phyloP scores from a whole-genome alignment of 106 monocot species.

The Platanthera zijinensis region DNA sequence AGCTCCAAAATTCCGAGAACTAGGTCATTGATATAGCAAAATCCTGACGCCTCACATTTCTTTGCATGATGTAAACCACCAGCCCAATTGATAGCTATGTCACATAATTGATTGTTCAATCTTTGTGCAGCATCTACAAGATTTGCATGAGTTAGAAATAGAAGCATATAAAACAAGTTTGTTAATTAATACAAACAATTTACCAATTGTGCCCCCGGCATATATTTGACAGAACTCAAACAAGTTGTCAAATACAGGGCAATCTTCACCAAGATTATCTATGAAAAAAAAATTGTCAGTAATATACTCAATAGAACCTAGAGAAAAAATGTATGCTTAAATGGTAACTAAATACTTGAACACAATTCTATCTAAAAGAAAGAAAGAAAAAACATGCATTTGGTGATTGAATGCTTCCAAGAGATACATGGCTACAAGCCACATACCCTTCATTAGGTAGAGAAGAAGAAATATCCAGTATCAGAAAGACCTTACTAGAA shows the following conservation, averaged over 20 bases:
- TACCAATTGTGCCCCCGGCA: slow-evolving; percentile 96
- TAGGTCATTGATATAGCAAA: slow-evolving; percentile 97
- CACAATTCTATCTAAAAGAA: background rate
- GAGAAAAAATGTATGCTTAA: background rate
- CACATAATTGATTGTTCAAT: slow-evolving; percentile 79
- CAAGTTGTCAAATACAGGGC: slow-evolving; percentile 94
- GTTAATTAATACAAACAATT: background rate
- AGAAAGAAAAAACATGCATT: background rate
- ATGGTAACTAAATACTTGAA: background rate
- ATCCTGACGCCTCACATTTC: slow-evolving; percentile 92
- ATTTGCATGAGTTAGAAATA: slow-evolving; percentile 5
- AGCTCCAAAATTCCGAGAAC: slow-evolving; percentile 95
- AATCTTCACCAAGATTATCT: slow-evolving; percentile 97
- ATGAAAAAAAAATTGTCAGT: slow-evolving; percentile 14
- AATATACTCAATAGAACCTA: slow-evolving; percentile 7
- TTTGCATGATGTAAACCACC: slow-evolving; percentile 98
- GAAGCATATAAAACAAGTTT: slow-evolving; percentile 4
- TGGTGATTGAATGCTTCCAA: background rate
- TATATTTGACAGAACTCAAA: slow-evolving; percentile 99
- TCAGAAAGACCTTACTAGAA: background rate
- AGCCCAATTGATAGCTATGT: slow-evolving; percentile 98
- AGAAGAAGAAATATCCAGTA: background rate
- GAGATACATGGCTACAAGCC: background rate
- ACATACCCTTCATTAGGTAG: background rate
- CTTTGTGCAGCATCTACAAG: slow-evolving; percentile 83